Evolutionary conservation across 2,329 filamentous ascomycete species (phyloP), one percentile per base, ranked within the genome.

Genomic region (Sclerotinia glacialis): DNA sequence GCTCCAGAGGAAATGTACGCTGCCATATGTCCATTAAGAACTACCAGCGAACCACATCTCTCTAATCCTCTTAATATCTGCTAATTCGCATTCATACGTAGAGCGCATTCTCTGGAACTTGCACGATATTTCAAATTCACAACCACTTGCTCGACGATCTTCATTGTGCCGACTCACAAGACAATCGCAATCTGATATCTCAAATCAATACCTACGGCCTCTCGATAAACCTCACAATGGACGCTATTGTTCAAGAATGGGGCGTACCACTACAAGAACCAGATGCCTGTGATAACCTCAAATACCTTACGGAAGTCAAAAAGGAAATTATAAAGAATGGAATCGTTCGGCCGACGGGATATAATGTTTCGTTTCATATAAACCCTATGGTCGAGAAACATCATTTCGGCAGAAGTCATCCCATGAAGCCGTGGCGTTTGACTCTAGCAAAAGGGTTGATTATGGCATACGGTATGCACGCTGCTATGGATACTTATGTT

Each of bases 401-500:
- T 79, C 95, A 99, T 78, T 99, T 99, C 78, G 95, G 95, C 71
- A 90, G 92, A 79, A 93, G 92, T 12, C 95, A 99, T 81, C 95
- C 95, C 26, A 99, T 99, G 95, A 99, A 99, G 78, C 95, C 95
- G 67, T 98, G 95, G 94, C 91, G 95, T 46, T 82, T 99, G 70
- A 97, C 93, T 21, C 84, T 99, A 65, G 96, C 95, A 66, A 98
- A 99, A 78, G 92, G 95, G 74, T 86, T 99, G 56, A 92, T 99
- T 70, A 89, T 96, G 76, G 90, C 92, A 1, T 98, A 98, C 78
- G 95, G 95, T 71, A 92, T 99, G 85, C 93, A 96, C 74, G 91
- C 94, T 74, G 93, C 92, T 69, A 98, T 99, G 95, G 93, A 98
- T 79, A 89, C 94, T 71, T 97, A 96, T 79, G 85, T 92, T 62